phyloP scores from a whole-genome alignment of 2,329 filamentous ascomycete genomes.

The Camptophora hylomeconis region DNA sequence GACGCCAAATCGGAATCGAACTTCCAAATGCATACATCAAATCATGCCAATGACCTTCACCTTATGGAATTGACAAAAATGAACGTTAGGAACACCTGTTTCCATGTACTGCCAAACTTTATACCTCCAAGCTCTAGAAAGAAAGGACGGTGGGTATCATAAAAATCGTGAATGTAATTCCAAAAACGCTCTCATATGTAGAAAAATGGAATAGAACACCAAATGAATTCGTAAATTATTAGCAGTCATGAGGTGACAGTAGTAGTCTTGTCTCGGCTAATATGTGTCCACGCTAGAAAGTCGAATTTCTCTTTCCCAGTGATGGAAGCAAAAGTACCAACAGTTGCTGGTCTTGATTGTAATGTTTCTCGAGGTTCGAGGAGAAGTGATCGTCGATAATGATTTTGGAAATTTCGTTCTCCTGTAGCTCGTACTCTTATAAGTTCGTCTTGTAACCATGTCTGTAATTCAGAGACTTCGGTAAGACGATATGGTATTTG shows the following conservation, averaged over 20 bases:
- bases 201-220: too few species aligned
- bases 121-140: too few species aligned
- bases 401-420: conserved; percentile 49
- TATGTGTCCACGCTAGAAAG: conserved; percentile 38
- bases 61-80: too few species aligned
- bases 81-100: too few species aligned
- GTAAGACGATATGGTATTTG: conserved; percentile 81
- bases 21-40: too few species aligned
- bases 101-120: too few species aligned
- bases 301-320: conserved; percentile 39
- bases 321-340: conserved; percentile 3
- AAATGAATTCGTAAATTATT: too few species aligned
- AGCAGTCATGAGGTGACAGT: conserved; percentile 1
- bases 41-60: too few species aligned
- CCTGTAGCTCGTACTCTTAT: conserved; percentile 56
- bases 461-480: conserved; percentile 76
- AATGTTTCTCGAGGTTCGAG: conserved; percentile 51
- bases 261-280: conserved; percentile 25
- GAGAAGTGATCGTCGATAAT: conserved; percentile 72
- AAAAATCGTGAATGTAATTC: too few species aligned
- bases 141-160: too few species aligned
- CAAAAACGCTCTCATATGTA: too few species aligned
- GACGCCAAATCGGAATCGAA: too few species aligned
- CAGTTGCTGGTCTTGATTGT: conserved; percentile 11
- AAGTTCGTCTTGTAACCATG: conserved; percentile 80